These are phyloP conservation scores for Gleditsia sinensis DNA, from an alignment of 306 rosid species.

Conservation along the genomic window DNA sequence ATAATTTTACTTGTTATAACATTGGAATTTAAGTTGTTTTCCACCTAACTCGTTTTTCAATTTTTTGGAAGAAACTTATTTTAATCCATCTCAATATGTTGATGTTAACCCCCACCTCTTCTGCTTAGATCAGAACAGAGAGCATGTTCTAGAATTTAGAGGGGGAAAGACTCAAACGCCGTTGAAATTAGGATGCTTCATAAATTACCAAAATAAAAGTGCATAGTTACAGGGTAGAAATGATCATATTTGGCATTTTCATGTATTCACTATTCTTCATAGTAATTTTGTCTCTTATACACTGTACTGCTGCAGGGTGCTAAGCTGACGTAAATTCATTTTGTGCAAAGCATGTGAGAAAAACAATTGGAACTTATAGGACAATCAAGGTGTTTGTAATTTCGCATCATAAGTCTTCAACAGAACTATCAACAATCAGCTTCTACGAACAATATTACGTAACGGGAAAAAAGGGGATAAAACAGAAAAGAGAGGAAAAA, in stretches of 20 bases:
- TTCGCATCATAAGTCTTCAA: neutral
- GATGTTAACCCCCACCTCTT: slow-evolving; percentile 2
- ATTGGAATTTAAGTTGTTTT: slow-evolving; percentile 1
- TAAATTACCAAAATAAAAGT: neutral
- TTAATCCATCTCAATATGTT: slow-evolving; percentile 8
- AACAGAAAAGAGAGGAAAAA: neutral
- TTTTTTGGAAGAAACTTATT: neutral
- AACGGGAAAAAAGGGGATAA: neutral
- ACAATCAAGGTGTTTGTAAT: neutral
- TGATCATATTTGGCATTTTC: neutral
- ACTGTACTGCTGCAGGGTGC: slow-evolving; percentile 30
- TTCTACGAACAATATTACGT: slow-evolving; percentile 17
- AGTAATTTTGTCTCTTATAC: neutral
- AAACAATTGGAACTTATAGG: slow-evolving; percentile 15
- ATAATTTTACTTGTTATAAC: neutral
- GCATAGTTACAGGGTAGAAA: neutral
- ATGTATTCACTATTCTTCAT: neutral
- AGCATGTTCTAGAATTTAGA: slow-evolving; percentile 23
- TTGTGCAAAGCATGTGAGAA: slow-evolving; percentile 14
- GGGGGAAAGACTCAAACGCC: slow-evolving; percentile 12
- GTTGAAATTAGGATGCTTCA: neutral
- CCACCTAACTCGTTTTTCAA: neutral
- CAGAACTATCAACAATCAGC: slow-evolving; percentile 24
- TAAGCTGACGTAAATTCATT: slow-evolving; percentile 30
- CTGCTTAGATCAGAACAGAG: neutral